A percentile compares a stretch with the other conserved stretches of the same genome.
Conservation (phyloP, 148 eudicot species). For the Vaccinium corymbosum region DNA sequence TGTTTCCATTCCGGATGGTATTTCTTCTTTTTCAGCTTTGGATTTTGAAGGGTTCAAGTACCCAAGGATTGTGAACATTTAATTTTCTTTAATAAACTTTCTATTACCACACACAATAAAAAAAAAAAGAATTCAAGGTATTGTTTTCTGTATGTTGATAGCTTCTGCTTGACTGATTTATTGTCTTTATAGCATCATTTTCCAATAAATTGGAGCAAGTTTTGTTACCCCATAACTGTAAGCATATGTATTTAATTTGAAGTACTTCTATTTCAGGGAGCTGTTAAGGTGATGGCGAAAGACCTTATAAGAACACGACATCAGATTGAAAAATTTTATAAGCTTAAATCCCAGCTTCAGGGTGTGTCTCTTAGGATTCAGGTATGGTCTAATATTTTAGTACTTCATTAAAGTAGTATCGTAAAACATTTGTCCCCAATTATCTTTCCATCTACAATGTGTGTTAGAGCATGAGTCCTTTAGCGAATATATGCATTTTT, state of each 20-base stretch:
- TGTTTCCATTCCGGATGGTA: too few species aligned
- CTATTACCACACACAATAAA: too few species aligned
- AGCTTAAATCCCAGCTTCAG: conserved; percentile 96
- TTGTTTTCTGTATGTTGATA: not conserved
- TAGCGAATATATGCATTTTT: not conserved
- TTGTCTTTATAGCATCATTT: not conserved
- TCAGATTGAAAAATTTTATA: conserved; percentile 91
- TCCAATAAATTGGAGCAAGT: not conserved
- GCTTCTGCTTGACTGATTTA: not conserved
- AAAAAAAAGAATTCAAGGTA: not conserved
- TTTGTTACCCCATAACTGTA: not conserved
- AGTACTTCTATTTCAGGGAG: conserved; percentile 55
- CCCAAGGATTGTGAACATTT: too few species aligned
- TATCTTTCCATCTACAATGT: not conserved
- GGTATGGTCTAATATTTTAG: conserved; percentile 31
- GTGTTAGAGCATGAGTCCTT: not conserved
- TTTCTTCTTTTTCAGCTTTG: too few species aligned
- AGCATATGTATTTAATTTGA: conserved; percentile 12
- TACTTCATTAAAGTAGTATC: not conserved
- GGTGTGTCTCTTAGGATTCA: conserved; percentile 96
- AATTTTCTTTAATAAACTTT: too few species aligned
- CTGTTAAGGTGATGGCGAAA: conserved; percentile 98
- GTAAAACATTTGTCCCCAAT: not conserved
- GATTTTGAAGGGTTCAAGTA: too few species aligned
- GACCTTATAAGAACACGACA: conserved; percentile 95